Percentiles rank a stretch among this genome's conserved stretches.
Conservation (phyloP, 768 basidiomycete genomes). For the Mycena floridula region DNA sequence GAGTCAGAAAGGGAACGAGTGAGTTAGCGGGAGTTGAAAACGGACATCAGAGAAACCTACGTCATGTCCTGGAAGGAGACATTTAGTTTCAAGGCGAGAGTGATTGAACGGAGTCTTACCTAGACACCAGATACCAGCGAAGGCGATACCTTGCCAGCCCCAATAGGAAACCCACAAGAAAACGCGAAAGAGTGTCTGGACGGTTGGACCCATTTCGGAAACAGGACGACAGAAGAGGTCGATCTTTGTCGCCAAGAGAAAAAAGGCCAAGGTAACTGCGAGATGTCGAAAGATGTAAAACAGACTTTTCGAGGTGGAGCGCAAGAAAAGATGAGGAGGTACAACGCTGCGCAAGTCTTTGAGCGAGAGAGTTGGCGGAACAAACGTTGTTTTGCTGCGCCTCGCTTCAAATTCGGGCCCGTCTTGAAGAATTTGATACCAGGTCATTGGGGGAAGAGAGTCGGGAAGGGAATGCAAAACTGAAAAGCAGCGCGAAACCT, state of each 20-base stretch:
- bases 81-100: constrained; percentile 1
- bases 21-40: neutral
- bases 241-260: constrained; percentile 31
- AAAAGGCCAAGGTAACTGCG: constrained; percentile 30
- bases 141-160: constrained; percentile 42
- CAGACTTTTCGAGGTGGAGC: constrained; percentile 30
- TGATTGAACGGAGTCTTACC: constrained; percentile 25
- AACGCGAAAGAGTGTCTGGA: constrained; percentile 14
- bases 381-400: constrained; percentile 31
- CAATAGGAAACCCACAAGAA: constrained; percentile 41
- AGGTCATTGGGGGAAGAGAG: too few species aligned
- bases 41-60: constrained; percentile 15
- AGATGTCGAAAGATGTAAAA: constrained; percentile 39
- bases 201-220: neutral
- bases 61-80: constrained; percentile 32
- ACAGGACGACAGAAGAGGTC: constrained; percentile 8
- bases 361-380: constrained; percentile 37
- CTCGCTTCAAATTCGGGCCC: constrained; percentile 43
- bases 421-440: constrained; percentile 38
- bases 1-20: neutral
- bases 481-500: too few species aligned
- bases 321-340: constrained; percentile 45
- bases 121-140: constrained; percentile 39
- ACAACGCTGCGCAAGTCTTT: constrained; percentile 52
- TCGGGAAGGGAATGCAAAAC: too few species aligned